Base-by-base conservation (phyloP, 2,329 filamentous ascomycete genomes). In the Alternaria ventricosa region DNA sequence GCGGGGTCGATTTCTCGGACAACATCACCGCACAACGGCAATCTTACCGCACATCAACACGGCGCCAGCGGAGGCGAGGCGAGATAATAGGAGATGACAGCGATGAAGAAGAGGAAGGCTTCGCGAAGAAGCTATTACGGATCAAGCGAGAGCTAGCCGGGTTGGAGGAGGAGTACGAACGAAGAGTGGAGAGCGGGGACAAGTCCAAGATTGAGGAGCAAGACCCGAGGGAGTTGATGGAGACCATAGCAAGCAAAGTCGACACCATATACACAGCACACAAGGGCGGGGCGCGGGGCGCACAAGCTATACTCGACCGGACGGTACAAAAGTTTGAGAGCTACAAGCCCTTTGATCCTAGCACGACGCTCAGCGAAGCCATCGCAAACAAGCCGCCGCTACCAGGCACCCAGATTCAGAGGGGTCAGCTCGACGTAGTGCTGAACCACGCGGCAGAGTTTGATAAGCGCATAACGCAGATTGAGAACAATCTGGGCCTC, bases 1-100 rank as follows among this genome's bases (percentile, higher is more conserved):
- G 87, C 55, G 89, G 91, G 22, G 92, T 91, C 23, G 93, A 97
- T 80, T 96, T 97, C 79, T 97, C 94, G 3, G 94, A 97, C 80
- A 90, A 94, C 57, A 89, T 98, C 41, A 89, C 89, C 63, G 89
- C 89, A 50, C 95, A 95, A 79, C 70, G 75, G 18, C 93, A 92
- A 80, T 93, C 93, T 23, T 97, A 97, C 83, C 90, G 89, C 70
- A 89, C 90, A 36, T 90, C 91, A 7, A 92, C 86, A 51, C 87
- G 91, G 54, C 87, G 89, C 62, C 86, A 88, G 56, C 86, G 89
- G 60, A 81, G 89, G 45, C 82, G 88, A 60, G 87, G 90, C 68
- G 89, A 88, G n/a, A 74, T 76, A 76, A 83, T 91, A 18, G 92
- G 90, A 3, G 92, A 95, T 68, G 82, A 92, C 15, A 94, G 91